These are phyloP conservation scores for Ballota nigra DNA, from an alignment of 257 asterid genomes.

Conservation along the genomic window DNA sequence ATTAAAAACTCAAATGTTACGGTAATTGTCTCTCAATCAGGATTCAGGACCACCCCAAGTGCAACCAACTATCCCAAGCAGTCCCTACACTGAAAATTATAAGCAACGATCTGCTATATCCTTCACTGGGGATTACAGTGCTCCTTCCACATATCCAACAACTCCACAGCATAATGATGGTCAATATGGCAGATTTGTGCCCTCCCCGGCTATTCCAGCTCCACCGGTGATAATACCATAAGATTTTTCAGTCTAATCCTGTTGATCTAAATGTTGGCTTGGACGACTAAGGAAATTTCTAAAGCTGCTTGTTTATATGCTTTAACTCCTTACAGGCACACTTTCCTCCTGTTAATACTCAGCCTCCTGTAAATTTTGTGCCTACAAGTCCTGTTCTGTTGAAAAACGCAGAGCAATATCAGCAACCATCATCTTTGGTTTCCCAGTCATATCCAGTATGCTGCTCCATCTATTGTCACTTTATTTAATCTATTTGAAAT, in stretches of 20 bases:
- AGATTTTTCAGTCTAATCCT: slow-evolving; percentile 6
- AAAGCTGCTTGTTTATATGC: background rate
- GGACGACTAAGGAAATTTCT: too few species aligned
- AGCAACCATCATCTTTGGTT: slow-evolving; percentile 73
- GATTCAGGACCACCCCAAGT: slow-evolving; percentile 46
- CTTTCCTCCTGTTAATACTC: slow-evolving; percentile 37
- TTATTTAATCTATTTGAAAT: background rate
- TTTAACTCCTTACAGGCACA: slow-evolving; percentile 43
- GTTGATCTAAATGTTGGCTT: slow-evolving; percentile 11
- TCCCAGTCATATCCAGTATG: slow-evolving; percentile 85
- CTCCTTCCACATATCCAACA: slow-evolving; percentile 53
- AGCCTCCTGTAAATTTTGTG: slow-evolving; percentile 51
- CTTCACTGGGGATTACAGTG: slow-evolving; percentile 40
- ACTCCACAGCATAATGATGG: slow-evolving; percentile 42
- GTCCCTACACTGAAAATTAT: slow-evolving; percentile 58
- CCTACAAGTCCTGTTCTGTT: slow-evolving; percentile 67
- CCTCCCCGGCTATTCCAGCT: slow-evolving; percentile 59
- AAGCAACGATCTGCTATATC: slow-evolving; percentile 51
- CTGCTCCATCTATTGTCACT: slow-evolving; percentile 6
- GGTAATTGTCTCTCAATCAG: slow-evolving; percentile 36
- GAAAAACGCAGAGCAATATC: slow-evolving; percentile 75
- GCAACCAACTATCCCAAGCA: slow-evolving; percentile 48
- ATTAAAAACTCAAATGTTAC: background rate
- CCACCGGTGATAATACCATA: slow-evolving; percentile 39
- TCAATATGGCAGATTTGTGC: slow-evolving; percentile 66